phyloP scores from a whole-genome alignment of 495 filamentous ascomycete genomes.

The Penicillium desertorum region DNA sequence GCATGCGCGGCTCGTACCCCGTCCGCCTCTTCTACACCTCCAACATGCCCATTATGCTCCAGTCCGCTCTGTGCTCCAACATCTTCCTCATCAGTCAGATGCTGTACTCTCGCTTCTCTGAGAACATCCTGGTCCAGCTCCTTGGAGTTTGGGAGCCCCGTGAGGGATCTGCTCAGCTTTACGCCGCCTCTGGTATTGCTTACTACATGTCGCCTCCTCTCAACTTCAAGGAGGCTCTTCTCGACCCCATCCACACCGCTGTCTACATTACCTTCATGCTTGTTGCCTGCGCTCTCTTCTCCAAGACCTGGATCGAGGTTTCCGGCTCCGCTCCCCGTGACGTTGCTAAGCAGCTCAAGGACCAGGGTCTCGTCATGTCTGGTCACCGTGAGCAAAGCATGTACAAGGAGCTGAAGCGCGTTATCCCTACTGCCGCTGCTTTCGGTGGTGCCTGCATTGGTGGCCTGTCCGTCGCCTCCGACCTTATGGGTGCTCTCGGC shows the following conservation, averaged over 20 bases:
- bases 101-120: conserved; percentile 97
- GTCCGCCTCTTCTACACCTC: conserved; percentile 67
- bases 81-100: conserved; percentile 98
- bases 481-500: conserved; percentile 94
- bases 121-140: conserved; percentile 95
- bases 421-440: conserved; percentile 96
- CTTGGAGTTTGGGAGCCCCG: conserved; percentile 98
- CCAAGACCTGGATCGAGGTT: conserved; percentile 99
- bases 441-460: conserved; percentile 99
- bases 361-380: conserved; percentile 98
- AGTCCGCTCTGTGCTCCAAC: conserved; percentile 97
- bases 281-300: conserved; percentile 95
- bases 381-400: conserved; percentile 99
- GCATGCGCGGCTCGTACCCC: conserved; percentile 82
- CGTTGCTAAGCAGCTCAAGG: conserved; percentile 99
- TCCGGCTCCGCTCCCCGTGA: conserved; percentile 96
- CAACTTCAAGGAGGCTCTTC: conserved; percentile 92
- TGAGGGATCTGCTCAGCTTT: conserved; percentile 94
- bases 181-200: conserved; percentile 84
- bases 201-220: conserved; percentile 99
- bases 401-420: conserved; percentile 99
- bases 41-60: conserved; percentile 98
- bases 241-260: conserved; percentile 95
- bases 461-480: conserved; percentile 89
- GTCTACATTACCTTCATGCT: conserved; percentile 98